phyloP scores from a whole-genome alignment of 2,329 filamentous ascomycete genomes.

The Epichloe baconii region DNA sequence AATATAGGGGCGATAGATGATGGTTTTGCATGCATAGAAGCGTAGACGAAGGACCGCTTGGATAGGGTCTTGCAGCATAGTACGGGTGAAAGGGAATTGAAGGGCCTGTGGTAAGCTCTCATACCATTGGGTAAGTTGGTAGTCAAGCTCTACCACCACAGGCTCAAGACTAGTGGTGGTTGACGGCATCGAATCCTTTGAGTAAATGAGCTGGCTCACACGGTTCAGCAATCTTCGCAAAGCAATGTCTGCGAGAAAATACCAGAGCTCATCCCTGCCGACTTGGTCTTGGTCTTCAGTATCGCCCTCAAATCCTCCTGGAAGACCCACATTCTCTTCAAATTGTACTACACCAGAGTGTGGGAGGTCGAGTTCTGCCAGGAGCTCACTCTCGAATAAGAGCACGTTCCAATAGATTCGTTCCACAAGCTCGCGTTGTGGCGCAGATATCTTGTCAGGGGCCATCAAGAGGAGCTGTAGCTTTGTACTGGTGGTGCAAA shows the following conservation, averaged over 20 bases:
- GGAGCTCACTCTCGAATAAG: constrained; percentile 66
- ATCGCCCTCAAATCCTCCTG: constrained; percentile 65
- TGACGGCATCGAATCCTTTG: constrained; percentile 57
- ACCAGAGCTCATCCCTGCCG: constrained; percentile 70
- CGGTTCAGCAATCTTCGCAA: constrained; percentile 64
- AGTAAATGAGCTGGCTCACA: constrained; percentile 69
- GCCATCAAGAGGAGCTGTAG: constrained; percentile 66
- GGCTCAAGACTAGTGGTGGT: constrained; percentile 58
- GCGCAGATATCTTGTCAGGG: constrained; percentile 54
- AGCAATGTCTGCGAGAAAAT: constrained; percentile 74
- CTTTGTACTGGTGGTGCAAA: constrained; percentile 71
- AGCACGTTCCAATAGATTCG: constrained; percentile 76
- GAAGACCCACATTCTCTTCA: constrained; percentile 67
- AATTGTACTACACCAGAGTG: constrained; percentile 75
- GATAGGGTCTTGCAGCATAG: constrained; percentile 56
- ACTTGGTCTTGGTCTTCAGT: constrained; percentile 39
- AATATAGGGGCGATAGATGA: constrained; percentile 77
- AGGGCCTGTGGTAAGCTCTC: constrained; percentile 61
- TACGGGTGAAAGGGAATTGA: constrained; percentile 62
- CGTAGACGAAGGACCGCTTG: constrained; percentile 68
- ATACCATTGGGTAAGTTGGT: constrained; percentile 75
- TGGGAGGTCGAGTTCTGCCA: constrained; percentile 68
- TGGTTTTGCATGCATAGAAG: constrained; percentile 76
- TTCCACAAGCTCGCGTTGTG: constrained; percentile 60
- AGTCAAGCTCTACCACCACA: constrained; percentile 68